Evolutionary conservation across 139 green algal species (phyloP).

Genomic region (Zygnema cylindricum): DNA sequence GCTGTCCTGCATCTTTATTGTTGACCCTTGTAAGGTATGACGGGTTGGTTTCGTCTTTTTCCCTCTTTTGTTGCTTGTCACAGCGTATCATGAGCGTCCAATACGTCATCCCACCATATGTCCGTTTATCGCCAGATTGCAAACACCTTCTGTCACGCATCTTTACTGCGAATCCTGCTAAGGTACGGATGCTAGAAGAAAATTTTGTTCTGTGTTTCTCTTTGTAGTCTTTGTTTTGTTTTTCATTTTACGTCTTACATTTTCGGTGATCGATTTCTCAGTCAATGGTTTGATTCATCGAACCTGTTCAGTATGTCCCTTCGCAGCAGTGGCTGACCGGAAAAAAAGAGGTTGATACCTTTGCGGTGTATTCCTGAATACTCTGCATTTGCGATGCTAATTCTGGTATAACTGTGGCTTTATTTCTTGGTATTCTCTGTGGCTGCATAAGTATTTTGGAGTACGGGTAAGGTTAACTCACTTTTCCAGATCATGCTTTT

Average conservation of each 20-base stretch:
- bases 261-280: too few relatives aligned
- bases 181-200: slow-evolving; percentile 36
- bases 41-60: neutral
- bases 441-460: too few relatives aligned
- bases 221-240: neutral
- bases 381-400: too few relatives aligned
- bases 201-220: neutral
- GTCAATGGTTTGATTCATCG: too few relatives aligned
- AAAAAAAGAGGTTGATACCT: too few relatives aligned
- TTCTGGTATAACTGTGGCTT: too few relatives aligned
- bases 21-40: slow-evolving; percentile 67
- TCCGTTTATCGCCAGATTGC: slow-evolving; percentile 61
- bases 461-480: too few relatives aligned
- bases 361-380: too few relatives aligned
- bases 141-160: slow-evolving; percentile 73
- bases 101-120: slow-evolving; percentile 54
- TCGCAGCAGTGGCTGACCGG: too few relatives aligned
- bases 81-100: slow-evolving; percentile 62
- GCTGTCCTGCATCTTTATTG: slow-evolving; percentile 85
- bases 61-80: neutral
- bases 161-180: slow-evolving; percentile 74
- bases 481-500: too few relatives aligned
- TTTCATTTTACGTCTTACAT: neutral
- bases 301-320: too few relatives aligned
- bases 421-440: too few relatives aligned